A percentile compares a stretch with the other conserved stretches of the same genome.
phyloP scores from a whole-genome alignment of 2,329 filamentous ascomycete species.

The Aspergillus intermedius region DNA sequence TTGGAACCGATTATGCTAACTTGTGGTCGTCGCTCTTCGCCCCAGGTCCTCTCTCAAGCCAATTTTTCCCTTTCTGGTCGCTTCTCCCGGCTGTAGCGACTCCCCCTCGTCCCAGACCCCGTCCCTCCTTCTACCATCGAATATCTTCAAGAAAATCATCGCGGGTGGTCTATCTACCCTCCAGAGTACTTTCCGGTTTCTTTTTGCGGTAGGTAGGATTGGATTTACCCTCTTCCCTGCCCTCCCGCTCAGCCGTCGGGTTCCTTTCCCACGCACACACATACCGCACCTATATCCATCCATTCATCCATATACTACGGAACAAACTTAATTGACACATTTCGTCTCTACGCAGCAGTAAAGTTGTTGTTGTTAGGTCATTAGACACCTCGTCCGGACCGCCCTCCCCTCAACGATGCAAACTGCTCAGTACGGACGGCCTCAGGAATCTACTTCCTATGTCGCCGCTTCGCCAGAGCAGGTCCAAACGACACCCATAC shows the following conservation, averaged over 20 bases:
- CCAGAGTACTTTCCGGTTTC: slow-evolving; percentile 18
- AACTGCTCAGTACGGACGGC: slow-evolving; percentile 28
- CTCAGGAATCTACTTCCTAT: slow-evolving; percentile 25
- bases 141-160: slow-evolving; percentile 23
- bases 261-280: slow-evolving; percentile 14
- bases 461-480: slow-evolving; percentile 26
- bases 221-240: slow-evolving; percentile 24
- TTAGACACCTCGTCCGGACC: too few relatives aligned
- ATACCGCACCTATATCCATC: slow-evolving; percentile 1
- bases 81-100: slow-evolving; percentile 31
- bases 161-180: slow-evolving; percentile 26
- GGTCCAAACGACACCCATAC: slow-evolving; percentile 31
- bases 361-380: slow-evolving; percentile 20
- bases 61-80: slow-evolving; percentile 24
- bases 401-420: slow-evolving; percentile 21
- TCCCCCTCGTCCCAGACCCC: slow-evolving; percentile 20
- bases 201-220: slow-evolving; percentile 34
- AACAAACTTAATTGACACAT: slow-evolving; percentile 29
- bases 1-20: slow-evolving; percentile 22
- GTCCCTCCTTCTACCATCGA: slow-evolving; percentile 22
- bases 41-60: slow-evolving; percentile 16
- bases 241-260: slow-evolving; percentile 18
- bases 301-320: not conserved
- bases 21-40: slow-evolving; percentile 9
- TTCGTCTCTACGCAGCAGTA: slow-evolving; percentile 24